phyloP scores from a whole-genome alignment of 805 yeast genomes.

The Metschnikowia lachancei region DNA sequence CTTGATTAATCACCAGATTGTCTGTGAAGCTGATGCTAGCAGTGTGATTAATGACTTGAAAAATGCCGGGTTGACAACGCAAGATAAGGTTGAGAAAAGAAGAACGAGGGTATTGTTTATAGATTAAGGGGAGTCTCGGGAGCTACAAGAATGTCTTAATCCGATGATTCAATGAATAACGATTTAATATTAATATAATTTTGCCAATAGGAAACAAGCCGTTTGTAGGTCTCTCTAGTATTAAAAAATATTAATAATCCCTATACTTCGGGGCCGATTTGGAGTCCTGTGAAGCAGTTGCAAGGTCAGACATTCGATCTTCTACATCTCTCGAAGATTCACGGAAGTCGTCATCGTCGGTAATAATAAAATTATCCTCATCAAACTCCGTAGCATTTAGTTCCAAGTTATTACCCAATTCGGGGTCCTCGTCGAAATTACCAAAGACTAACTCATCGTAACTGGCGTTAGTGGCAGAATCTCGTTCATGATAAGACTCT shows the following conservation, averaged over 20 bases:
- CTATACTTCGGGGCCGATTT: slow-evolving; percentile 4
- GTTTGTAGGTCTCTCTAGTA: not conserved
- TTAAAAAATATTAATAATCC: slow-evolving; percentile 1
- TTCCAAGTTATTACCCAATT: slow-evolving; percentile 31
- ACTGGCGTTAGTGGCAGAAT: slow-evolving; percentile 11
- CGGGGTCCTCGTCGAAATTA: slow-evolving; percentile 39
- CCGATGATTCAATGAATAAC: not conserved
- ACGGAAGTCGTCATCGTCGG: slow-evolving; percentile 28
- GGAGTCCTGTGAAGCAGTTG: not conserved
- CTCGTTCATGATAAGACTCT: slow-evolving; percentile 25
- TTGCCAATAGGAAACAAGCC: not conserved
- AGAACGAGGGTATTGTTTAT: slow-evolving; percentile 41
- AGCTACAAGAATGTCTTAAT: not conserved
- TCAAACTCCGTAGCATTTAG: slow-evolving; percentile 38
- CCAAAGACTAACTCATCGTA: slow-evolving; percentile 40
- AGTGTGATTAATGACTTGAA: slow-evolving; percentile 25
- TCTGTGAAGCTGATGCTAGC: slow-evolving; percentile 50
- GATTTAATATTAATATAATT: not conserved
- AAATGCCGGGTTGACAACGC: slow-evolving; percentile 17
- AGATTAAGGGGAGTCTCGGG: slow-evolving; percentile 16
- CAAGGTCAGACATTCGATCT: slow-evolving; percentile 1
- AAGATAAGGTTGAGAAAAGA: slow-evolving; percentile 42
- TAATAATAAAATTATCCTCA: slow-evolving; percentile 41
- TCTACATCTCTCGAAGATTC: not conserved
- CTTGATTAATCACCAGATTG: slow-evolving; percentile 45